Conservation (phyloP, 352 stramenopile species). For the Phytopythium oedochilum region DNA sequence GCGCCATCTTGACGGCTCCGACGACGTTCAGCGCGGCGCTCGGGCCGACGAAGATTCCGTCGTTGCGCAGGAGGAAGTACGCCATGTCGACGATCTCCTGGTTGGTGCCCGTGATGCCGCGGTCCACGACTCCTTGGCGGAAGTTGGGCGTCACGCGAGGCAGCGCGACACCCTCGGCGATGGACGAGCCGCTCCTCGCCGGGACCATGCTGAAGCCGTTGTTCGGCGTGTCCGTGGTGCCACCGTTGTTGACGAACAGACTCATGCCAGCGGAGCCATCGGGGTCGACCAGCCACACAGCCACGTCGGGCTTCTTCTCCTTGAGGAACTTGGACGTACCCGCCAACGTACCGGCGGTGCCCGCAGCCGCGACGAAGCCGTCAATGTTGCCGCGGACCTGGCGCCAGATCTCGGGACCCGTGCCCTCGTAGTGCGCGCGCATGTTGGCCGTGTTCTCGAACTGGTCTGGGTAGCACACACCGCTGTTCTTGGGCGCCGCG, state of each 20-base stretch:
- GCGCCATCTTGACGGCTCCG: constrained; percentile 77
- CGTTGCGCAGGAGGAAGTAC: constrained; percentile 86
- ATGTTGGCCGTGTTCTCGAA: constrained; percentile 81
- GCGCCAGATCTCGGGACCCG: constrained; percentile 86
- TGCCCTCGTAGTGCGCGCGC: constrained; percentile 65
- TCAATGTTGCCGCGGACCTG: constrained; percentile 88
- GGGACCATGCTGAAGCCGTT: constrained; percentile 88
- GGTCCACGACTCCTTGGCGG: constrained; percentile 85
- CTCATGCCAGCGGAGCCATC: constrained; percentile 84
- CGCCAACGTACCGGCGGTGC: constrained; percentile 92
- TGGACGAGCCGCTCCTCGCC: constrained; percentile 79
- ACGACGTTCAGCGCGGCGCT: constrained; percentile 77
- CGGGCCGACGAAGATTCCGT: constrained; percentile 91
- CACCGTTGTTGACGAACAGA: constrained; percentile 71
- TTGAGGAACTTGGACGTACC: constrained; percentile 93
- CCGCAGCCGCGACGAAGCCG: constrained; percentile 87
- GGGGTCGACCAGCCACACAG: constrained; percentile 76
- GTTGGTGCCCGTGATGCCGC: constrained; percentile 89
- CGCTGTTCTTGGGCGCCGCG: constrained; percentile 17
- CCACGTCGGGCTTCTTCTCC: constrained; percentile 50
- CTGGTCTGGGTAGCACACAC: constrained; percentile 54
- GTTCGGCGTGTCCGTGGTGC: constrained; percentile 67
- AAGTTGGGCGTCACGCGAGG: constrained; percentile 92
- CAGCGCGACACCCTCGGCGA: constrained; percentile 93
- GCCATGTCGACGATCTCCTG: constrained; percentile 94